Base-by-base conservation (phyloP, 2,329 filamentous ascomycete species). In the Fulvia fulva region DNA sequence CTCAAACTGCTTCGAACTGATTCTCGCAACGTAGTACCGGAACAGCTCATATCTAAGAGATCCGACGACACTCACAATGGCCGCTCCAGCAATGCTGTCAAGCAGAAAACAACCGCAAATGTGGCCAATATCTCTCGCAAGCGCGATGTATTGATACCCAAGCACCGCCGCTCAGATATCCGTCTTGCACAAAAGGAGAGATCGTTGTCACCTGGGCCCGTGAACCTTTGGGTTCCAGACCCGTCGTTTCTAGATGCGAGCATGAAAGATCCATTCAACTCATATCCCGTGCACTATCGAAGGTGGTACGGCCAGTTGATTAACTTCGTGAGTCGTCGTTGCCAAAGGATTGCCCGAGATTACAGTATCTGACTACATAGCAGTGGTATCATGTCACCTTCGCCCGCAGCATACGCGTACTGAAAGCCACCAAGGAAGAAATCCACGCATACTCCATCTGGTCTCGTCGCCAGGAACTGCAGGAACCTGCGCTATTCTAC, bases 401-500 rank as follows among this genome's bases (percentile, higher is more conserved):
- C 26, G 56, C 62, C 11, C 44, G 57, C 16, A 57, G 58, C 23
- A 59, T 56, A 3, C 44, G 59, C 16, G 56, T 67, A 19, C 43
- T 67, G 28, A 67, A 65, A 50, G 56, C 59, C 34, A 59, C 58
- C n/a, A 52, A 32, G 19, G 28, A 28, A 8, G 57, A 63, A 1
- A 43, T 67, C 1, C 28, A 61, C 37, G 50, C 32, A 1, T 66
- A 66, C 26, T 60, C 62, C 8, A 23, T 56, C 12, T 67, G 61
- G 64, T 62, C 59, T 2, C 51, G 63, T 30, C 47, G 60, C n/a
- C 59, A 63, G 41, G 63, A 65, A 49, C 56, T 45, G 19, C 34
- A 53, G 45, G 65, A 65, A 54, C 65, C 63, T 22, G 65, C 61
- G 4, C 43, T 67, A 2, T 67, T 60, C 46, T 67, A 67, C 43